Percentiles rank a stretch among this genome's conserved stretches.
These are phyloP conservation scores for Xerophyta viscosa DNA, from an alignment of 106 monocot species.

Conservation along the genomic window DNA sequence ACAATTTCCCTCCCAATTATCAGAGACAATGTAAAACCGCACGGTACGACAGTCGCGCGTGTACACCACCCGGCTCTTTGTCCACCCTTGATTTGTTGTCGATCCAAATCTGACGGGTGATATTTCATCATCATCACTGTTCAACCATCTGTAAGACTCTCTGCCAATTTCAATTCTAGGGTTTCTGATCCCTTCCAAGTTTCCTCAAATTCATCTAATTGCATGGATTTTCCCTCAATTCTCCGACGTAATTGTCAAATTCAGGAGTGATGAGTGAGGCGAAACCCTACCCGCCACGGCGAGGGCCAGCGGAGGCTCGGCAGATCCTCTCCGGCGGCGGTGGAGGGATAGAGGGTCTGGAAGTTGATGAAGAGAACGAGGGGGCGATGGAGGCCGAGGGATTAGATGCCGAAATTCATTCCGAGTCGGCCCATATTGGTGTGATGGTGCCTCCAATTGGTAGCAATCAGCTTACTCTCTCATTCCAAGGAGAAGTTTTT, in stretches of 20 bases:
- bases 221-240: background rate
- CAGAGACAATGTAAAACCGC: too few relatives aligned
- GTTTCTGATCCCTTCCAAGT: too few relatives aligned
- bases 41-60: too few relatives aligned
- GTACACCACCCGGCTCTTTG: too few relatives aligned
- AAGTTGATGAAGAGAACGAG: background rate
- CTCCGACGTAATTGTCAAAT: background rate
- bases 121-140: too few relatives aligned
- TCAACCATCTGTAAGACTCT: too few relatives aligned
- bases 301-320: background rate
- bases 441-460: slow-evolving; percentile 4
- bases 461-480: slow-evolving; percentile 77
- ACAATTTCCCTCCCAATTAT: too few relatives aligned
- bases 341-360: background rate
- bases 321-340: background rate
- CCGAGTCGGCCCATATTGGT: background rate
- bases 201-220: background rate
- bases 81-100: too few relatives aligned
- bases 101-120: too few relatives aligned
- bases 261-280: background rate
- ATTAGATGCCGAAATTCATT: background rate
- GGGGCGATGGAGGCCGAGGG: slow-evolving; percentile 3
- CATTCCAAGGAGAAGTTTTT: slow-evolving; percentile 91
- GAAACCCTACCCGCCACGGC: background rate
- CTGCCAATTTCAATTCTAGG: too few relatives aligned